A percentile compares a stretch with the other conserved stretches of the same genome.
Evolutionary conservation across 2,329 filamentous ascomycete genomes (phyloP).

Genomic region (Scolecobasidium constrictum): DNA sequence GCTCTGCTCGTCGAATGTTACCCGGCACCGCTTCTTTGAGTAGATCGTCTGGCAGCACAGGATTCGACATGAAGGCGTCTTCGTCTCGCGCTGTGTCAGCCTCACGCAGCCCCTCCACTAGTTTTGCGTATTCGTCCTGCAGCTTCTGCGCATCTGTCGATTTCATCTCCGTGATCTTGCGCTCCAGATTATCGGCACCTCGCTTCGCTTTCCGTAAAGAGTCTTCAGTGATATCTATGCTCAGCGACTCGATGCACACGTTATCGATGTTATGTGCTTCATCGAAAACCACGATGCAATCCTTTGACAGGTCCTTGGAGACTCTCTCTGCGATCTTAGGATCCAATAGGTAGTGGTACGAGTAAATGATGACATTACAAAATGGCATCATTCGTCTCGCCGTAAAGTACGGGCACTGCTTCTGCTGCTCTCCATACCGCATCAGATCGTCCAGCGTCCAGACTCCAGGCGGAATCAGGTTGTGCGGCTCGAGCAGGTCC

Average conservation of each 20-base stretch:
- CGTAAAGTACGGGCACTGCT: slow-evolving; percentile 97
- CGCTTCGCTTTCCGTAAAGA: slow-evolving; percentile 82
- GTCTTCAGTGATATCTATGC: slow-evolving; percentile 93
- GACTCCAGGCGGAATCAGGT: slow-evolving; percentile 85
- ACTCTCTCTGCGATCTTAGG: slow-evolving; percentile 96
- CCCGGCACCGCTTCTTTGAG: slow-evolving; percentile 93
- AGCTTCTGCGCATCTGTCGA: slow-evolving; percentile 90
- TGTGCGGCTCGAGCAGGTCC: slow-evolving; percentile 87
- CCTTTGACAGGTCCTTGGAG: slow-evolving; percentile 90
- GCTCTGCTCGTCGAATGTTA: slow-evolving; percentile 90
- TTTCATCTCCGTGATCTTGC: slow-evolving; percentile 88
- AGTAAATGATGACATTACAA: slow-evolving; percentile 99
- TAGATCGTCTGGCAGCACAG: slow-evolving; percentile 79
- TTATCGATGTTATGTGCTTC: slow-evolving; percentile 99
- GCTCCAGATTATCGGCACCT: slow-evolving; percentile 82
- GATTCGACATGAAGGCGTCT: slow-evolving; percentile 95
- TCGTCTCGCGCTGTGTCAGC: slow-evolving; percentile 85
- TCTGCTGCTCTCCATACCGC: slow-evolving; percentile 84
- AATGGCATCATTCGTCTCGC: slow-evolving; percentile 97
- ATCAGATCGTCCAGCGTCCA: slow-evolving; percentile 89
- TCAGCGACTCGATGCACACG: slow-evolving; percentile 94
- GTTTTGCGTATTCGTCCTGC: slow-evolving; percentile 88
- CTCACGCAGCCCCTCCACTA: slow-evolving; percentile 82
- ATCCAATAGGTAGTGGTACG: slow-evolving; percentile 94
- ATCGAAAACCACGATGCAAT: slow-evolving; percentile 97